Evolutionary conservation across 306 rosid genomes (phyloP).

Genomic region (Cyclanthera cordifolia): DNA sequence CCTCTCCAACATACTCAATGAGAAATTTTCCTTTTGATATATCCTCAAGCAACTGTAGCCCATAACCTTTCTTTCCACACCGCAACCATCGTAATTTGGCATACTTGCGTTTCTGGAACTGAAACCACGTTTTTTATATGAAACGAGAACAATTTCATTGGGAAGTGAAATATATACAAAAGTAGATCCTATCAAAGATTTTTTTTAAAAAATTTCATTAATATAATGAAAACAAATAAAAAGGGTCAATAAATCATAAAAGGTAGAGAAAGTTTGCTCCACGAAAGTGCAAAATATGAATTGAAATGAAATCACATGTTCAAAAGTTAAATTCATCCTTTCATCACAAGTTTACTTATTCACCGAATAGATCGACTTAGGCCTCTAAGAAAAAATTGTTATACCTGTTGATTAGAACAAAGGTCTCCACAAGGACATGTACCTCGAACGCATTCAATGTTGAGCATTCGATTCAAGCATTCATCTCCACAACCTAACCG

Average conservation of each 20-base stretch:
- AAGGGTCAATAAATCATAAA: no score
- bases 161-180: no score
- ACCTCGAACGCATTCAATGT: slow-evolving; percentile 79
- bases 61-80: slow-evolving; percentile 89
- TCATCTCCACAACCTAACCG: slow-evolving; percentile 82
- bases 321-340: slow-evolving; percentile 15
- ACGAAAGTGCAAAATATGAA: no score
- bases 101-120: slow-evolving; percentile 90
- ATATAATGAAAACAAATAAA: no score
- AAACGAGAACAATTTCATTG: no score
- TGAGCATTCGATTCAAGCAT: slow-evolving; percentile 88
- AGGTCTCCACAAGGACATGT: slow-evolving; percentile 84
- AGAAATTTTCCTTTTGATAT: slow-evolving; percentile 68
- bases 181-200: no score
- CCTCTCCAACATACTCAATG: slow-evolving; percentile 99
- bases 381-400: slow-evolving; percentile 13
- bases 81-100: slow-evolving; percentile 65
- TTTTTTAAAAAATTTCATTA: no score
- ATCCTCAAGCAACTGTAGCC: slow-evolving; percentile 57
- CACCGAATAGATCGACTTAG: neutral
- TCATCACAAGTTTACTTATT: neutral
- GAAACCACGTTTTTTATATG: slow-evolving; percentile 3
- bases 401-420: slow-evolving; percentile 96
- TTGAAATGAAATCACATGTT: slow-evolving; percentile 18
- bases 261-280: no score